Percentiles rank a stretch among this genome's conserved stretches.
phyloP scores from a whole-genome alignment of 129 eudicot species.

The Gnaphalium uliginosum region DNA sequence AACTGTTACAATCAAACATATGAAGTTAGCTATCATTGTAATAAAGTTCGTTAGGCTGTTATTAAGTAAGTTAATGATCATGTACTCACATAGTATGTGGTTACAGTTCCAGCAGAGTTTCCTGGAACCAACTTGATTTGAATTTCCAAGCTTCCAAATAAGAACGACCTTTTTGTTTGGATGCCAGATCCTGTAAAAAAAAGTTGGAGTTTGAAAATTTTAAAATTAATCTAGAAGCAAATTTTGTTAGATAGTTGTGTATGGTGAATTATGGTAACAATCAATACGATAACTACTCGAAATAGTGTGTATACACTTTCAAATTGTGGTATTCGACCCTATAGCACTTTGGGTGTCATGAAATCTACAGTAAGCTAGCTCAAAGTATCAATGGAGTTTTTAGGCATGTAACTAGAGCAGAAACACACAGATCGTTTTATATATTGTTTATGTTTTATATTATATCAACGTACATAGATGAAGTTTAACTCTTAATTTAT shows the following conservation, averaged over 20 bases:
- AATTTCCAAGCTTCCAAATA: slow-evolving; percentile 63
- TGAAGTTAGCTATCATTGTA: not conserved
- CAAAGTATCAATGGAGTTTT: too few relatives aligned
- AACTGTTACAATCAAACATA: slow-evolving; percentile 28
- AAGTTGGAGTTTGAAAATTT: not conserved
- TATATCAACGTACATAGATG: not conserved
- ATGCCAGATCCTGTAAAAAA: slow-evolving; percentile 52
- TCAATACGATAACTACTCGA: too few relatives aligned
- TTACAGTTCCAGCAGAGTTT: slow-evolving; percentile 66
- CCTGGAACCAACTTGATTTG: slow-evolving; percentile 53
- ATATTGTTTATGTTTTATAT: too few relatives aligned
- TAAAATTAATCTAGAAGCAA: not conserved
- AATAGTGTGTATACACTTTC: too few relatives aligned
- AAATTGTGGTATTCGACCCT: too few relatives aligned
- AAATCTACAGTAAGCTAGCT: too few relatives aligned
- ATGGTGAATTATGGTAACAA: too few relatives aligned
- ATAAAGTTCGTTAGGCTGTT: not conserved
- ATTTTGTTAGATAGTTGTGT: not conserved
- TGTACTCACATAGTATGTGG: slow-evolving; percentile 52
- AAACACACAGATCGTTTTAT: too few relatives aligned
- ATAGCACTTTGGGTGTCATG: too few relatives aligned
- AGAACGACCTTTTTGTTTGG: slow-evolving; percentile 42
- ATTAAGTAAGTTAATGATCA: not conserved
- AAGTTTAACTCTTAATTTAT: not conserved
- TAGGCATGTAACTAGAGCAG: too few relatives aligned